Base-by-base conservation (phyloP, 129 eudicot species). In the Dittrichia graveolens region DNA sequence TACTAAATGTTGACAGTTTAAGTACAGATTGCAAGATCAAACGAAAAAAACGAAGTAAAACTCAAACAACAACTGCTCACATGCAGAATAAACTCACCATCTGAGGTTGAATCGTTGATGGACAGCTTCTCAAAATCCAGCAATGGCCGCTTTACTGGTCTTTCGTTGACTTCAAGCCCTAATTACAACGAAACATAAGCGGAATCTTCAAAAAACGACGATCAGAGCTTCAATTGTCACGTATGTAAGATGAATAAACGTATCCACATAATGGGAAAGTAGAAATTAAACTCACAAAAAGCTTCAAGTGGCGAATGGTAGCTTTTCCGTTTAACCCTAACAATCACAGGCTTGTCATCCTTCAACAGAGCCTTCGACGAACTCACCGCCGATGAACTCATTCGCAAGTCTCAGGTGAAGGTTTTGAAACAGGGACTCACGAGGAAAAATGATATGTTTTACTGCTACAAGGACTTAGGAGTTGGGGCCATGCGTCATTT, bases 161-260 rank as follows among this genome's bases (percentile, higher is more conserved):
- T 83, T 70, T 86, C 99, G 37, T 84, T 86, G 62, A 94, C 82
- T 85, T 94, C 99, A 60, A 94, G 97, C 99, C 98, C 98, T 94
- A 74, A 42, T 67, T 62, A 13, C 13, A 69, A 16, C 7, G 50
- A 52, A 60, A 59, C 35, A 34, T 4, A n/a, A 61, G 11, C 40
- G 9, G 13, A 77, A 40, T 4, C 11, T 64, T 0, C 13, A 12
- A 43, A 61, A 24, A 44, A 19, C 31, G 31, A 45, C 40, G 3
- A 42, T 48, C 5, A 43, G 8, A 35, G 10, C 6, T 58, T 49
- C 11, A 62, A 6, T 24, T 52, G 37, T 37, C 19, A 18, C 19
- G 16, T 47, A 52, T 58, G n/a, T 45, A 34, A n/a, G 4, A 4
- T 31, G 6, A 34, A 44, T 7, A 18, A 15, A 24, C 31, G 31